phyloP scores from a whole-genome alignment of 2,329 filamentous ascomycete genomes.

The Cercospora canescens region DNA sequence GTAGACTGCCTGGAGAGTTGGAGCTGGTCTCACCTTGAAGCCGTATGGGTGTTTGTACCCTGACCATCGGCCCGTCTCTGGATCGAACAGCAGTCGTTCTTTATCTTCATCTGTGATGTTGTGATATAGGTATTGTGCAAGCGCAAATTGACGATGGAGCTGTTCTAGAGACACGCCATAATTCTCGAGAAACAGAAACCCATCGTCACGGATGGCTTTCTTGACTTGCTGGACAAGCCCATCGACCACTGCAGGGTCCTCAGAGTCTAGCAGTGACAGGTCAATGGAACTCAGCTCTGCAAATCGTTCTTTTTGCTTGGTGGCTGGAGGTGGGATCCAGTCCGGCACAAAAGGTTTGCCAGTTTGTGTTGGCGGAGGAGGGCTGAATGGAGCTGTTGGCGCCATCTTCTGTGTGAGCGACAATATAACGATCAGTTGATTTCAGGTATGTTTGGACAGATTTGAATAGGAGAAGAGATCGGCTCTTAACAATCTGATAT shows the following conservation, averaged over 20 bases:
- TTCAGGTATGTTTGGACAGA: background rate
- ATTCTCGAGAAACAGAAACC: constrained; percentile 49
- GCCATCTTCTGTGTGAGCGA: constrained; percentile 36
- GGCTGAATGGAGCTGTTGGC: constrained; percentile 39
- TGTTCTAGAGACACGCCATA: constrained; percentile 52
- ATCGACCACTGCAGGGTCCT: constrained; percentile 41
- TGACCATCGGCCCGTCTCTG: constrained; percentile 51
- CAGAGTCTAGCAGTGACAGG: constrained; percentile 35
- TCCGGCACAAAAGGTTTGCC: constrained; percentile 44
- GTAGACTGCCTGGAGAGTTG: too few relatives aligned
- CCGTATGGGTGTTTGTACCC: constrained; percentile 53
- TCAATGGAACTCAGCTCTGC: constrained; percentile 39
- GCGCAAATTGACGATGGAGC: constrained; percentile 52
- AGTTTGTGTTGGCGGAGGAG: constrained; percentile 36
- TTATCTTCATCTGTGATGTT: constrained; percentile 55
- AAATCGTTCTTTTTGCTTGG: constrained; percentile 45
- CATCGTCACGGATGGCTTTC: constrained; percentile 36
- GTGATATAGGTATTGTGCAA: constrained; percentile 53
- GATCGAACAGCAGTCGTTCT: constrained; percentile 49
- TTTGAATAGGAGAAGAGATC: background rate
- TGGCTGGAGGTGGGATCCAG: constrained; percentile 45
- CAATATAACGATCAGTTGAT: background rate
- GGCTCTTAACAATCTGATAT: background rate
- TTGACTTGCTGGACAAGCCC: constrained; percentile 44
- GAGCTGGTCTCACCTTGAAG: background rate